A percentile compares a stretch with the other conserved stretches of the same genome.
Evolutionary conservation across 139 green algal genomes (phyloP).

Genomic region (Chlorella sp.): DNA sequence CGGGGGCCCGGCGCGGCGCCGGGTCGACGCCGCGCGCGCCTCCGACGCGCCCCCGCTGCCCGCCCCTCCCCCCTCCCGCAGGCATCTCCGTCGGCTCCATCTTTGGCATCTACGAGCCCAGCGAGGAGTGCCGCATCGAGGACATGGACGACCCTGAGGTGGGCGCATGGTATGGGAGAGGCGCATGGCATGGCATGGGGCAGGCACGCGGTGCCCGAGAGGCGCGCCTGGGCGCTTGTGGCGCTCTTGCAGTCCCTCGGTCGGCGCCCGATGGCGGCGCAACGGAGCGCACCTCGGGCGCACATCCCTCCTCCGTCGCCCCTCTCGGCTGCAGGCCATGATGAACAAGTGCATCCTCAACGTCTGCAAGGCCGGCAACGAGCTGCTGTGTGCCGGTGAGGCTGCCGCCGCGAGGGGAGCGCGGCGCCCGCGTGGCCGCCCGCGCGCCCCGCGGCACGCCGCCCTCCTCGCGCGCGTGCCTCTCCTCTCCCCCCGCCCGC

Average conservation of each 20-base stretch:
- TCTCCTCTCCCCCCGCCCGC: constrained; percentile 91
- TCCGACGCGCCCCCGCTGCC: not conserved
- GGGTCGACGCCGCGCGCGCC: not conserved
- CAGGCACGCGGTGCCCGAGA: too few relatives aligned
- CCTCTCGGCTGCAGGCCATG: constrained; percentile 13
- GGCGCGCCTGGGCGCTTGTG: too few relatives aligned
- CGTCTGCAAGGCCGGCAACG: constrained; percentile 91
- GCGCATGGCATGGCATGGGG: too few relatives aligned
- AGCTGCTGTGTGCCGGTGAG: constrained; percentile 86
- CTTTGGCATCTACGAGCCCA: constrained; percentile 94
- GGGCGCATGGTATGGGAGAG: not conserved
- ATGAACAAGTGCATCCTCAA: constrained; percentile 80
- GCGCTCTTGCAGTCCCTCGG: too few relatives aligned
- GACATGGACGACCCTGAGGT: constrained; percentile 75
- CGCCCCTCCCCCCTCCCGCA: constrained; percentile 91
- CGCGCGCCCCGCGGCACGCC: too few relatives aligned
- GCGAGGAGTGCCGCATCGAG: constrained; percentile 77
- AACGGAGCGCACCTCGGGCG: too few relatives aligned
- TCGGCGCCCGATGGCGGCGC: too few relatives aligned
- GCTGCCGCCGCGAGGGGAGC: too few relatives aligned
- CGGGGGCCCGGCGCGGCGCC: too few relatives aligned
- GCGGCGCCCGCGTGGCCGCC: too few relatives aligned
- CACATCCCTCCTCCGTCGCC: not conserved
- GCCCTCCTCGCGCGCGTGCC: too few relatives aligned
- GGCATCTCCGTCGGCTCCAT: constrained; percentile 96